Evolutionary conservation across 352 stramenopile genomes (phyloP), one percentile per base, ranked within the genome.

Genomic region (Globisporangium heterothallicum): DNA sequence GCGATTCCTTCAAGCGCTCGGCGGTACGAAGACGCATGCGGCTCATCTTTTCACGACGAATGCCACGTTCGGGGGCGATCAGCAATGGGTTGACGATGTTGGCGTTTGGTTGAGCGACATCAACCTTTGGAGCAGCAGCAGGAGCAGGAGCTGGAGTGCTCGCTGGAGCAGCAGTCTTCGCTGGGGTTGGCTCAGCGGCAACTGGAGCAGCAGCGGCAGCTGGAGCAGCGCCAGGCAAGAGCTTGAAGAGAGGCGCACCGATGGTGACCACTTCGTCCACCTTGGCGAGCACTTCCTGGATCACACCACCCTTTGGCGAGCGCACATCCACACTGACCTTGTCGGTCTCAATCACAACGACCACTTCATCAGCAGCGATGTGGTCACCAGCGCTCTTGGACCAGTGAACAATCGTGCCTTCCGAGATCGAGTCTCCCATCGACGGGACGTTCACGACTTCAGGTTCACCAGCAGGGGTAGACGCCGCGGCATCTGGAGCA

Each of bases 1-100:
- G 96, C 44, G 95, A 96, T 59, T 98, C 95, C 75, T 99, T 99
- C 29, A 99, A 82, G 25, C 97, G 86, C 54, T 96, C 74, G 25
- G 97, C 96, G 53, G 98, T 98, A 45, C 94, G 92, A 64, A 98
- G 77, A 48, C 97, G 91, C 96, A 99, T 99, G 50, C 95, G 91
- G 62, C 84, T 98, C 95, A 99, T 99, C 84, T 99, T 99, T 30
- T 98, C 96, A 18, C 76, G 74, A 59, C 71, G 77, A 61, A 64
- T 68, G 4, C 56, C 61, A 47, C 81, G 81, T 34, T 80, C 64
- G 0, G 70, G 50, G 19, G 68, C 70, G 32, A 68, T 64, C 40
- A 77, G 58, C 44, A 88, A 51, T 34, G 77, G 77, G 25, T 35
- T n/a, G 25, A 36, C 45, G 21, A 66, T 41, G 51, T 66, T 46